Evolutionary conservation across 805 yeast species (phyloP), one percentile per base, ranked within the genome.

Genomic region (Kregervanrija delftensis): DNA sequence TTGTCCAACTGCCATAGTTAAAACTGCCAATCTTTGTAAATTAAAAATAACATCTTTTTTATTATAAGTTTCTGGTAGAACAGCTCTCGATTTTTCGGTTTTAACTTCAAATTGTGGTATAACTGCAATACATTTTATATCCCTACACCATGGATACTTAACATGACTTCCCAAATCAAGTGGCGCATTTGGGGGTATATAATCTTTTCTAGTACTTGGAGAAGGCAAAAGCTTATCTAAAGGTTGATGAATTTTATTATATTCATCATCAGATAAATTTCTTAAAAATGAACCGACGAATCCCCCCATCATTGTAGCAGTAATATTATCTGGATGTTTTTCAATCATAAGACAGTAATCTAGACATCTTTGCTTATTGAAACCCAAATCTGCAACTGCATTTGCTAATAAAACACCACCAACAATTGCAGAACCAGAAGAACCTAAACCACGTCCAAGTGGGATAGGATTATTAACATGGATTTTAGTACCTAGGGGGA

Each of bases 241-340:
- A 35, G 97, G 96, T 44, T 88, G 85, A 61, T 83, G 89, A 51
- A 86, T 84, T 43, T 86, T 76, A 47, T 73, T 81, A 52, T 75
- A 72, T 53, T 90, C 97, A 35, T 77, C 74, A 3, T 81, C 79
- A 32, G 80, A 71, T 47, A 93, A 68, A 50, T 86, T 95, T 57
- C 95, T 78, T 59, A 93, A 74, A 65, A 85, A 93, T 4, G 96
- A 88, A 37, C 99, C 99, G 36, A 90, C 96, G 64, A 93, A 93
- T 1, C 99, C 97, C 48, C 99, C 99, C 82, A 90, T 84, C 96
- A 93, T 88, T 33, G 99, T 96, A 31, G 99, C 99, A 11, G 96
- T 88, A 58, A 93, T 90, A 65, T 93, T 93, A 67, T 93, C 99
- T 33, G 99, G 99, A 59, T 93, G 99, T 63, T 98, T 81, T 70